Base-by-base conservation (phyloP, 257 asterid genomes). In the Lantana camara region DNA sequence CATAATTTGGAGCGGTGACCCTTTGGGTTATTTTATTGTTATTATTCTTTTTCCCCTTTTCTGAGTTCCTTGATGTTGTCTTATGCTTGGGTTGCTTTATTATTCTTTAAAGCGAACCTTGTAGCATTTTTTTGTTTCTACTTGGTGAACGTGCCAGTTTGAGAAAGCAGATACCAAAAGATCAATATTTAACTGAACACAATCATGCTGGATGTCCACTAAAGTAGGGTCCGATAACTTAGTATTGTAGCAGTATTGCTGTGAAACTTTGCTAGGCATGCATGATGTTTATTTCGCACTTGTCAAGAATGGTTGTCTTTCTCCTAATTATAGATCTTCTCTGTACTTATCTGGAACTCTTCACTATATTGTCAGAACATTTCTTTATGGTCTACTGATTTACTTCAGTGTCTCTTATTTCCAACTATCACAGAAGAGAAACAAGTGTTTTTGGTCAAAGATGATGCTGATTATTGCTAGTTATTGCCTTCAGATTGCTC, bases 21-120 rank as follows among this genome's bases (percentile, higher is more conserved):
- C 24, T 51, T 17, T 29, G 55, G 44, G 35, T 48, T 50, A 14
- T 3, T 58, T 42, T 53, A 24, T 62, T 41, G 15, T 65, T 38
- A n/a, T 27, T 58, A 27, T 23, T 71, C 40, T 35, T 35, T 35
- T 35, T 35, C 40, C 40, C 7, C 1, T 3, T 1, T 35, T 35
- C 40, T 35, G 40, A 42, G 19, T 52, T 61, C 34, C 60, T 35
- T 27, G 44, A 24, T 46, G 37, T 55, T 15, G 13, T 30, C 50
- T 47, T 56, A 32, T 59, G 57, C 54, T 30, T 12, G 30, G 59
- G 41, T 27, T 63, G 40, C 48, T 74, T 37, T 68, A 50, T 51
- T 30, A n/a, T n/a, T n/a, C n/a, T n/a, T n/a, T n/a, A n/a, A n/a
- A n/a, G 5, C 10, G 41, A 17, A 34, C 21, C 27, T 50, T 57